Conservation (phyloP, 495 filamentous ascomycete genomes). For the Jackrogersella minutella region DNA sequence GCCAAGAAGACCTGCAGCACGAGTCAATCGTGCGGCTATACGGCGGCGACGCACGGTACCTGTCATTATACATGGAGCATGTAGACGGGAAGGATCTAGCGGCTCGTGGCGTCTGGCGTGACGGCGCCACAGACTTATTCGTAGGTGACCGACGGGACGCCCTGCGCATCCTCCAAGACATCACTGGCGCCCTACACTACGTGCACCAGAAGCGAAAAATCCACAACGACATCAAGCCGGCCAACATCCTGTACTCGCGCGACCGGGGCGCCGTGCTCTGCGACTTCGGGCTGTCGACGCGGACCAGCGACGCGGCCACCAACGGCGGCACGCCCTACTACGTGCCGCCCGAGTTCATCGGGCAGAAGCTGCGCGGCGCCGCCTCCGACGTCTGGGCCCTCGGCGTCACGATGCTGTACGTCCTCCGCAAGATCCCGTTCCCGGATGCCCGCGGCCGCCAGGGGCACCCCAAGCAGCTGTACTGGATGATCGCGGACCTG, state of each 20-base stretch:
- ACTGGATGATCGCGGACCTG: constrained; percentile 58
- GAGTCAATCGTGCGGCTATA: constrained; percentile 58
- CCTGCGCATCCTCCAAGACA: constrained; percentile 56
- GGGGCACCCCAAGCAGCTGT: constrained; percentile 52
- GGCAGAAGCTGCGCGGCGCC: constrained; percentile 53
- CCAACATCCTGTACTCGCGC: constrained; percentile 60
- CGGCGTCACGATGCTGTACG: constrained; percentile 60
- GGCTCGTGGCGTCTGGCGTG: constrained; percentile 51
- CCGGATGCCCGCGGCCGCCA: constrained; percentile 54
- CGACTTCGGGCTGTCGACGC: constrained; percentile 57
- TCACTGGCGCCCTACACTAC: constrained; percentile 55
- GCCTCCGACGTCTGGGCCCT: constrained; percentile 60
- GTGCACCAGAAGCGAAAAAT: constrained; percentile 54
- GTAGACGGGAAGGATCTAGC: constrained; percentile 57
- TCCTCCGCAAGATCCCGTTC: constrained; percentile 55
- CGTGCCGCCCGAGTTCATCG: constrained; percentile 60
- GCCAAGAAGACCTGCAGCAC: constrained; percentile 56
- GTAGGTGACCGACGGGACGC: constrained; percentile 51
- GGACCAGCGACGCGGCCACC: constrained; percentile 48
- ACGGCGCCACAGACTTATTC: constrained; percentile 50
- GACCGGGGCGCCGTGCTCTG: constrained; percentile 60
- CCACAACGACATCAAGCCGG: constrained; percentile 62
- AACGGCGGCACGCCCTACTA: constrained; percentile 60
- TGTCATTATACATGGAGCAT: constrained; percentile 62
- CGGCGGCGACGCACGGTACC: constrained; percentile 57